These are phyloP conservation scores for Fraxinus baroniana DNA, from an alignment of 305 asterid genomes.

Conservation along the genomic window DNA sequence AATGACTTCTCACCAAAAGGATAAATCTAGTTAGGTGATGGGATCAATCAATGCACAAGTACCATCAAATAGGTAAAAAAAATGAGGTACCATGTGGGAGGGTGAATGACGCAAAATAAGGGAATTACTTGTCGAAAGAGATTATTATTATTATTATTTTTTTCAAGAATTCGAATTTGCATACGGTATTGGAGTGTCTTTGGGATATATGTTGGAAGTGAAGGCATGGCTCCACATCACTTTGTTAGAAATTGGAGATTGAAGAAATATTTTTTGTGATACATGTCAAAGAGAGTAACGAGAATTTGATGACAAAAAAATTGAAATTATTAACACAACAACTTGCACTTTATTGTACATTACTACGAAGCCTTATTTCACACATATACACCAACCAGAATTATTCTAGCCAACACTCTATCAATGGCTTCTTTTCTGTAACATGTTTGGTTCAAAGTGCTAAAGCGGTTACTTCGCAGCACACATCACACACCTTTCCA, in stretches of 20 bases:
- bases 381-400: neutral
- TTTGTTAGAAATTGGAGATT: neutral
- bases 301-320: neutral
- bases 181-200: neutral
- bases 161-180: neutral
- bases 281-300: conserved; percentile 3
- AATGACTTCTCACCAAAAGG: neutral
- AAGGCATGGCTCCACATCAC: neutral
- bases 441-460: conserved; percentile 35
- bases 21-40: neutral
- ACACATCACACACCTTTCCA: too few relatives aligned
- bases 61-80: neutral
- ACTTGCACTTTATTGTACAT: neutral
- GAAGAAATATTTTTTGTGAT: neutral
- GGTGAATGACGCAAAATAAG: neutral
- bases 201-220: neutral
- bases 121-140: neutral
- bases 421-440: neutral
- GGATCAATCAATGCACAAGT: neutral
- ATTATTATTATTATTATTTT: too few relatives aligned
- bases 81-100: neutral
- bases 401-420: conserved; percentile 31
- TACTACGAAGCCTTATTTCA: neutral
- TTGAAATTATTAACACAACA: neutral
- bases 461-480: conserved; percentile 29